Conservation (phyloP, 1,284 basidiomycete species). For the Boletus hoseneyae region DNA sequence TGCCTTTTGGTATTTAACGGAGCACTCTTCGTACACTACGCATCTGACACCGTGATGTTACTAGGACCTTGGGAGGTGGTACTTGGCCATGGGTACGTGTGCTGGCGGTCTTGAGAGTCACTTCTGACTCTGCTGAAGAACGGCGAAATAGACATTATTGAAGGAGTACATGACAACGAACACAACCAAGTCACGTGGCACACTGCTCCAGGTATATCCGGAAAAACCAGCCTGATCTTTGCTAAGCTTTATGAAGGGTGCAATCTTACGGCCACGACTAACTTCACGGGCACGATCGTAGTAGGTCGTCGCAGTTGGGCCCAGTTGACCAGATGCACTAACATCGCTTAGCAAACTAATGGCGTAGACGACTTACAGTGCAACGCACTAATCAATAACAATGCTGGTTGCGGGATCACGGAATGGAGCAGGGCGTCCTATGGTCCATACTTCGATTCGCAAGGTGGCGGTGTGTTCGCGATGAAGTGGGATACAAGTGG, state of each 20-base stretch:
- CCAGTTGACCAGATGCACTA: conserved; percentile 3
- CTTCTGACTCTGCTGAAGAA: conserved; percentile 32
- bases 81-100: conserved; percentile 48
- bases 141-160: conserved; percentile 69
- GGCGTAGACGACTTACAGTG: conserved; percentile 41
- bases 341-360: conserved; percentile 32
- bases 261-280: conserved; percentile 41
- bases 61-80: conserved; percentile 35
- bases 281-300: conserved; percentile 47
- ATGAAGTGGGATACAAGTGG: conserved; percentile 59
- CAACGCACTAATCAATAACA: conserved; percentile 39
- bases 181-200: conserved; percentile 66
- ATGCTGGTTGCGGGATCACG: conserved; percentile 55
- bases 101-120: neutral
- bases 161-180: conserved; percentile 58
- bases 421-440: conserved; percentile 58
- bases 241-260: conserved; percentile 39
- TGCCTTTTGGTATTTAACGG: conserved; percentile 48
- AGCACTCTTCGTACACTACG: conserved; percentile 18
- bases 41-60: conserved; percentile 14
- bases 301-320: conserved; percentile 30
- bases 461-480: conserved; percentile 60
- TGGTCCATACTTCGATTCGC: conserved; percentile 54
- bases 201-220: conserved; percentile 43
- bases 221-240: neutral